A percentile compares a stretch with the other conserved stretches of the same genome.
Evolutionary conservation across 2,329 filamentous ascomycete species (phyloP).

Genomic region (Penicillium freii): DNA sequence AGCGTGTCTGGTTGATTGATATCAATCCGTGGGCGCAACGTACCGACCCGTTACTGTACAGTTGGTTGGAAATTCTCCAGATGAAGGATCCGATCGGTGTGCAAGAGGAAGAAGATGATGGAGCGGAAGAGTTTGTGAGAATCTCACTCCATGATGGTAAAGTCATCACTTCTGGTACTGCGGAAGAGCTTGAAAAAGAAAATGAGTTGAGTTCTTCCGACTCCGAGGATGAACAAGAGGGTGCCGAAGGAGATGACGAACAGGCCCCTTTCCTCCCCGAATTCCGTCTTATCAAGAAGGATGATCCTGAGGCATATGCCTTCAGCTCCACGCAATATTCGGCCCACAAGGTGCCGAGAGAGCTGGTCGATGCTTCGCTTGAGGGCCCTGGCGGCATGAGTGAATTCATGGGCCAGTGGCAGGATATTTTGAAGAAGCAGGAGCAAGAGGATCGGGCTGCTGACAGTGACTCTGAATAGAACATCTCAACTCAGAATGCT

Average conservation of each 20-base stretch:
- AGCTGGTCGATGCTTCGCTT: constrained; percentile 72
- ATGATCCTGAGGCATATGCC: constrained; percentile 84
- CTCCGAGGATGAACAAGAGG: constrained; percentile 37
- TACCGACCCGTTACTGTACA: constrained; percentile 86
- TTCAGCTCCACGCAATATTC: constrained; percentile 86
- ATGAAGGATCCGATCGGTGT: constrained; percentile 52
- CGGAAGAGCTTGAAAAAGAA: constrained; percentile 28
- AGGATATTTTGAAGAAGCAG: constrained; percentile 53
- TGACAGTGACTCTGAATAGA: constrained; percentile 33
- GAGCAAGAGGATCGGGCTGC: constrained; percentile 39
- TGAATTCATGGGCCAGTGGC: constrained; percentile 77
- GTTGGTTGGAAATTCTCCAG: constrained; percentile 81
- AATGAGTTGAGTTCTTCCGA: constrained; percentile 31
- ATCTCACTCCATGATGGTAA: constrained; percentile 32
- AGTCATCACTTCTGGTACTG: constrained; percentile 10
- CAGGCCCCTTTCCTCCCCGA: constrained; percentile 64
- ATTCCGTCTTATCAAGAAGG: constrained; percentile 74
- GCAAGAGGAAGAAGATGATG: constrained; percentile 35
- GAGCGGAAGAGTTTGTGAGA: constrained; percentile 36
- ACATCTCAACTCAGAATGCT: not conserved
- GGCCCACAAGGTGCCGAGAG: constrained; percentile 90
- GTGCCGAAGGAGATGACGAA: constrained; percentile 54
- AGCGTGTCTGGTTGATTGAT: constrained; percentile 81
- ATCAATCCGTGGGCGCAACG: constrained; percentile 91
- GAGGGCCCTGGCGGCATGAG: constrained; percentile 72